Evolutionary conservation across 192 early-diverging fungal genomes (phyloP).

Genomic region (Endogone sp.): DNA sequence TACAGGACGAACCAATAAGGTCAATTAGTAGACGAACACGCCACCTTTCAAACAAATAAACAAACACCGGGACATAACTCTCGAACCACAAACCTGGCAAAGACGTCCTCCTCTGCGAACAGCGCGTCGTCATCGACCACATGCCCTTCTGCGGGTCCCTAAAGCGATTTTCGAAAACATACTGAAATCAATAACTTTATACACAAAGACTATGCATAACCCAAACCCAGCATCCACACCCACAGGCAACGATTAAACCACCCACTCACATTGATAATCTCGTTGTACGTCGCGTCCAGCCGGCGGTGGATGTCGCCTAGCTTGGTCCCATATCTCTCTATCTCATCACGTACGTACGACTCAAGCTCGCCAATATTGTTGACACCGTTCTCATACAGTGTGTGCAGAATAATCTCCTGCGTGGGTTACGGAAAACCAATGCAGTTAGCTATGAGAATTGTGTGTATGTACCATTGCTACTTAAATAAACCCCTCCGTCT

Average conservation of each 20-base stretch:
- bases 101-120: constrained; percentile 25
- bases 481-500: constrained; percentile 8
- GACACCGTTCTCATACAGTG: constrained; percentile 82
- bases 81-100: constrained; percentile 22
- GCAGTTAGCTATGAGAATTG: neutral
- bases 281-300: constrained; percentile 69
- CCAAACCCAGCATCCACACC: constrained; percentile 4
- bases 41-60: no score
- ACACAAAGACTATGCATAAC: constrained; percentile 27
- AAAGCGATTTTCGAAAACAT: neutral
- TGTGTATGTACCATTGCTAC: neutral
- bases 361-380: constrained; percentile 63
- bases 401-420: constrained; percentile 80
- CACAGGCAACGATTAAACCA: neutral
- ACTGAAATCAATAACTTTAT: no score
- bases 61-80: no score
- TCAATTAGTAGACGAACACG: neutral
- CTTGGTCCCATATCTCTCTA: constrained; percentile 66
- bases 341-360: constrained; percentile 75
- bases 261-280: constrained; percentile 43
- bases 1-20: constrained; percentile 2
- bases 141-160: constrained; percentile 13
- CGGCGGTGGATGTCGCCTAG: constrained; percentile 74
- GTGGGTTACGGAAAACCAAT: no score
- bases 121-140: constrained; percentile 12